These are phyloP conservation scores for Phaeotremella fagi DNA, from an alignment of 768 basidiomycete genomes.

Conservation along the genomic window DNA sequence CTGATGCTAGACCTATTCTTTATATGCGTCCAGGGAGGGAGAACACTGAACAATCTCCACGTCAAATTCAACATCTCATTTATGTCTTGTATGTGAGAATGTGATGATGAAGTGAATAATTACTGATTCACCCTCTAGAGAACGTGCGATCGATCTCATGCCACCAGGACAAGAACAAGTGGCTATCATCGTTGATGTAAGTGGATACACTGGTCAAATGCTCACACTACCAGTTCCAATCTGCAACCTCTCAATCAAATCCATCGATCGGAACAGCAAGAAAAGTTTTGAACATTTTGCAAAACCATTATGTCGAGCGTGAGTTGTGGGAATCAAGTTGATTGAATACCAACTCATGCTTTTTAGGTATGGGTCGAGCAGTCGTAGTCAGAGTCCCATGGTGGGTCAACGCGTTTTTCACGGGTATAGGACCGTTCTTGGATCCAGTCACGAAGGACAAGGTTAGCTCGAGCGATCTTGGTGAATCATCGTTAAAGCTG, in stretches of 20 bases:
- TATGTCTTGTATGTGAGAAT: conserved; percentile 66
- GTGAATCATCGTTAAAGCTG: not conserved
- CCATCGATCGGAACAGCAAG: conserved; percentile 75
- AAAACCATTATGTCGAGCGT: conserved; percentile 84
- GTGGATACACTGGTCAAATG: not conserved
- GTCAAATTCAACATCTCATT: conserved; percentile 78
- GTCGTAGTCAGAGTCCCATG: conserved; percentile 74
- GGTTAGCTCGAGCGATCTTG: conserved; percentile 50
- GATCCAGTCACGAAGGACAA: conserved; percentile 86
- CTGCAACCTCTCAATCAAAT: conserved; percentile 73
- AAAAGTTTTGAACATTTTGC: conserved; percentile 73
- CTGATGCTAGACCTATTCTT: conserved; percentile 76
- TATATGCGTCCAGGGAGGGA: conserved; percentile 85
- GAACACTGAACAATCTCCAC: conserved; percentile 70
- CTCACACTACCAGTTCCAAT: conserved; percentile 56
- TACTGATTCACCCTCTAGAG: conserved; percentile 55
- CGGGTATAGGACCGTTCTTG: conserved; percentile 73
- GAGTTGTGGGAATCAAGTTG: conserved; percentile 22
- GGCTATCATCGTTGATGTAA: conserved; percentile 69
- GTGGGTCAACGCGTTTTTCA: conserved; percentile 50
- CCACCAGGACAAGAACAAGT: conserved; percentile 77
- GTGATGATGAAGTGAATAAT: not conserved
- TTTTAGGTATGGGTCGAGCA: conserved; percentile 61
- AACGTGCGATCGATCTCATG: conserved; percentile 84
- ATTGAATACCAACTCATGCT: not conserved